phyloP scores from a whole-genome alignment of 1,139 yeast genomes.

The Williopsis jadinii region DNA sequence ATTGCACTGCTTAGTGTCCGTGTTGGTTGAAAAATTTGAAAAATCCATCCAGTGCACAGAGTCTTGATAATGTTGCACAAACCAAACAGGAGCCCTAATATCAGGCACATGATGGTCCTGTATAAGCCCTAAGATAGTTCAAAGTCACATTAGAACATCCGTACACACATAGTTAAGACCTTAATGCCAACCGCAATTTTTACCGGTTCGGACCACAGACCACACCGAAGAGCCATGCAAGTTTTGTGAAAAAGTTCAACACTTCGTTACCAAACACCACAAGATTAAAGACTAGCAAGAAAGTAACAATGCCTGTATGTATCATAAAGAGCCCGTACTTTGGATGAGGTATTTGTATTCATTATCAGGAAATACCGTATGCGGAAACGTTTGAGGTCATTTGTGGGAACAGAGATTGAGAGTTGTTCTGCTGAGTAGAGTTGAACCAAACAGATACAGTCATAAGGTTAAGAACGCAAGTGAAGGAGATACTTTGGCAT shows the following conservation, averaged over 20 bases:
- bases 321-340: constrained; percentile 1
- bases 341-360: no score
- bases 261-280: constrained; percentile 2
- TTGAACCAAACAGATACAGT: no score
- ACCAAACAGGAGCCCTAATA: constrained; percentile 1
- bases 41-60: neutral
- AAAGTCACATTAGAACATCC: constrained; percentile 5
- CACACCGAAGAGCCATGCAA: neutral
- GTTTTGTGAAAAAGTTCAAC: constrained; percentile 12
- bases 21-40: constrained; percentile 14
- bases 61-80: constrained; percentile 1
- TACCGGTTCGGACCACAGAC: no score
- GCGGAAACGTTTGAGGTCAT: no score
- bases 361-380: no score
- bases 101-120: constrained; percentile 1
- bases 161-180: constrained; percentile 4
- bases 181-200: no score
- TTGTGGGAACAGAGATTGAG: no score
- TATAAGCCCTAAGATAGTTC: neutral
- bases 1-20: neutral
- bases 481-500: no score
- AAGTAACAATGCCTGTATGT: constrained; percentile 25
- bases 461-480: no score
- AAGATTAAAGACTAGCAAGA: constrained; percentile 14
- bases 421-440: no score